Evolutionary conservation across 177 flowering plant genomes (phyloP).

Genomic region (Telopea speciosissima): DNA sequence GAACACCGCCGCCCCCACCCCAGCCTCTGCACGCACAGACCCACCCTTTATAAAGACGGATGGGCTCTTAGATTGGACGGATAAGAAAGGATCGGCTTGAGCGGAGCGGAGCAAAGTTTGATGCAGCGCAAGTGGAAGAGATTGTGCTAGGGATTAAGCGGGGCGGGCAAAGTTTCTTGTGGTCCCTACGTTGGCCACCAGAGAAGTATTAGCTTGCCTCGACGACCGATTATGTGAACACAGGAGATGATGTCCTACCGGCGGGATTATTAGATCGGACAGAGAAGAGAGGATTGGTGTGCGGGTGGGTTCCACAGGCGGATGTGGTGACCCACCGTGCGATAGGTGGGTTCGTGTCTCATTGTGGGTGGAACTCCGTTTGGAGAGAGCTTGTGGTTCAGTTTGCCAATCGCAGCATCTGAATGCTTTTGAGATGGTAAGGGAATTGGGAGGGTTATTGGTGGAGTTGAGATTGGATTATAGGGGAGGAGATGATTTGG

Average conservation of each 20-base stretch:
- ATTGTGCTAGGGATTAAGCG: slow-evolving; percentile 16
- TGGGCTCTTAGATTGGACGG: too few relatives aligned
- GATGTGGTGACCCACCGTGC: slow-evolving; percentile 23
- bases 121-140: slow-evolving; percentile 5
- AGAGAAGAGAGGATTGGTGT: neutral
- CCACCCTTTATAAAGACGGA: too few relatives aligned
- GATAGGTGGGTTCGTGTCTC: slow-evolving; percentile 33
- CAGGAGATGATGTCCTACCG: neutral
- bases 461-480: slow-evolving; percentile 26
- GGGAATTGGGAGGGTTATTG: slow-evolving; percentile 20
- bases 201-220: neutral
- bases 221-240: neutral
- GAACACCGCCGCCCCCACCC: too few relatives aligned
- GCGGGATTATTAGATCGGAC: slow-evolving; percentile 11
- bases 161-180: slow-evolving; percentile 19
- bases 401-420: slow-evolving; percentile 26
- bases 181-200: slow-evolving; percentile 14
- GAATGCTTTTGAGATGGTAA: slow-evolving; percentile 16
- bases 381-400: slow-evolving; percentile 24
- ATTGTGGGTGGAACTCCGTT: slow-evolving; percentile 28
- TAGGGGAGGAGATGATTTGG: slow-evolving; percentile 7
- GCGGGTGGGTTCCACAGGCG: slow-evolving; percentile 22
- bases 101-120: slow-evolving; percentile 13
- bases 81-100: too few relatives aligned
- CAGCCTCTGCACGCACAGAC: too few relatives aligned